Conservation (phyloP, 768 basidiomycete genomes). For the Rhodotorula taiwanensis region DNA sequence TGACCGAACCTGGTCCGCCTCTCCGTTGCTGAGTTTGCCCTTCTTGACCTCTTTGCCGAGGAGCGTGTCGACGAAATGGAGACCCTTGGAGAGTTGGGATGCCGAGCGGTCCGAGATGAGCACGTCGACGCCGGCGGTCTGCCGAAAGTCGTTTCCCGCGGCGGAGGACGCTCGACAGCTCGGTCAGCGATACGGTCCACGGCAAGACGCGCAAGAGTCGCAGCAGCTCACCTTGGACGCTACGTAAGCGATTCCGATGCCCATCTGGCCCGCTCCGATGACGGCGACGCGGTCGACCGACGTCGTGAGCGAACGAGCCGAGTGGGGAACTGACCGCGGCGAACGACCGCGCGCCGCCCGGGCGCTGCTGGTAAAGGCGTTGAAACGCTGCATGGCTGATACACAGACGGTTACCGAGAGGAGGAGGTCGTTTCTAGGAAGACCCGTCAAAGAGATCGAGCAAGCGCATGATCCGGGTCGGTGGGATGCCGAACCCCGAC, state of each 20-base stretch:
- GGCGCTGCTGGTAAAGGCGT: no score
- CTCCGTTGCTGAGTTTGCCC: slow-evolving; percentile 59
- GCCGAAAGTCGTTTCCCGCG: slow-evolving; percentile 26
- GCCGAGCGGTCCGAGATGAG: slow-evolving; percentile 73
- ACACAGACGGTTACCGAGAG: no score
- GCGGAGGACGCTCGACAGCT: no score
- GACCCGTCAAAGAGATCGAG: no score
- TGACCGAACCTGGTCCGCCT: slow-evolving; percentile 66
- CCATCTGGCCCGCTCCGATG: slow-evolving; percentile 49
- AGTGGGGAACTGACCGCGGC: no score
- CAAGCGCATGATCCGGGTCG: no score
- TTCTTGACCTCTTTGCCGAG: slow-evolving; percentile 84
- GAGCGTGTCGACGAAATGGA: slow-evolving; percentile 64
- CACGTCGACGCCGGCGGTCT: slow-evolving; percentile 78
- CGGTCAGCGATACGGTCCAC: no score
- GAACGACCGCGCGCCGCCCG: no score
- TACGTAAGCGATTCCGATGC: slow-evolving; percentile 84
- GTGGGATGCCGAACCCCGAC: no score
- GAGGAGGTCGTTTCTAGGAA: no score
- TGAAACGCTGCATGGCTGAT: no score
- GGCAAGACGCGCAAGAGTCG: no score
- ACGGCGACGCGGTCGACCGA: not conserved
- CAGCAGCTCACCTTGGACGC: slow-evolving; percentile 39
- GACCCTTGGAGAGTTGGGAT: slow-evolving; percentile 65
- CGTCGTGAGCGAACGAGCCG: not conserved